Percentiles rank a stretch among this genome's conserved stretches.
These are phyloP conservation scores for Zymoseptoria pseudotritici DNA, from an alignment of 2,329 filamentous ascomycete species.

Conservation along the genomic window DNA sequence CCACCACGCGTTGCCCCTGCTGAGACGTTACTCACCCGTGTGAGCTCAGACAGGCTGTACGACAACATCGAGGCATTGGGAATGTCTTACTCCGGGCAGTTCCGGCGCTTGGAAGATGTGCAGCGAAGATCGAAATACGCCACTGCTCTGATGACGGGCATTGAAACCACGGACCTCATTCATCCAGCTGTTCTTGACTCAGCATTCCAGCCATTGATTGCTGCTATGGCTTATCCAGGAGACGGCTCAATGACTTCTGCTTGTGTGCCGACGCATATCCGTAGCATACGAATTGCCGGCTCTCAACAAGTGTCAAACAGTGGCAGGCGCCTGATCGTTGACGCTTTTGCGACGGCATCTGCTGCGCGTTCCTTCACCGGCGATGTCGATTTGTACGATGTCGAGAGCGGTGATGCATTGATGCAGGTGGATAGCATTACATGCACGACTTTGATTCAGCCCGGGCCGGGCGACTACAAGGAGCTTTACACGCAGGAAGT, in stretches of 20 bases:
- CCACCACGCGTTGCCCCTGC: constrained; percentile 1
- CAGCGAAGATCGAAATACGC: neutral
- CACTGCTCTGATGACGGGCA: neutral
- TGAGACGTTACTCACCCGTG: constrained; percentile 2
- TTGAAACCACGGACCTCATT: constrained; percentile 9
- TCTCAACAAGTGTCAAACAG: constrained; percentile 3
- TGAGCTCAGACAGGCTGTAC: constrained; percentile 4
- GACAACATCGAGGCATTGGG: constrained; percentile 3
- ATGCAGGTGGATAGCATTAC: constrained; percentile 7
- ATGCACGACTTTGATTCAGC: constrained; percentile 3
- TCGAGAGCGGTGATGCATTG: constrained; percentile 3
- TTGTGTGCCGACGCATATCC: constrained; percentile 4
- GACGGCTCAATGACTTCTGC: constrained; percentile 1
- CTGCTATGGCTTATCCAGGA: constrained; percentile 24
- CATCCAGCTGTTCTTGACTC: constrained; percentile 29
- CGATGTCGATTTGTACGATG: constrained; percentile 4
- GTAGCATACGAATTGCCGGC: constrained; percentile 2
- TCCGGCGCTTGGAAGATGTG: neutral
- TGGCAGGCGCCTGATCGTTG: constrained; percentile 3
- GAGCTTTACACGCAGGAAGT: constrained; percentile 2
- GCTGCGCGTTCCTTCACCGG: constrained; percentile 1
- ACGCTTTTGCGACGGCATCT: constrained; percentile 3
- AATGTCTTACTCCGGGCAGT: constrained; percentile 4
- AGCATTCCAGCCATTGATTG: constrained; percentile 27
- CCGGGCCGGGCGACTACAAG: constrained; percentile 2